These are phyloP conservation scores for Rhodomyrtus psidioides DNA, from an alignment of 441 rosid species.

Conservation along the genomic window DNA sequence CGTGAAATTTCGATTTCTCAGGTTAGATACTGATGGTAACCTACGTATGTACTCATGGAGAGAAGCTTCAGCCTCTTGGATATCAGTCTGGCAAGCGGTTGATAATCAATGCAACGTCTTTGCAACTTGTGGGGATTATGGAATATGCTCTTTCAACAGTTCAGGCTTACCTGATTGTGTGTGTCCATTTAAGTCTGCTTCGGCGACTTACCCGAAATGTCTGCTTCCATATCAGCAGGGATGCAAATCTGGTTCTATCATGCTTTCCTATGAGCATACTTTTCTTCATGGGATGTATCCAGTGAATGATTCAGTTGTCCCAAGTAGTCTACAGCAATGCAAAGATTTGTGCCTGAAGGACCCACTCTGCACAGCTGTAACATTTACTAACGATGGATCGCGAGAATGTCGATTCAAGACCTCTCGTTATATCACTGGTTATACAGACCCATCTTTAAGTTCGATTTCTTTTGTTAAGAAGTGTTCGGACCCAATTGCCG, in stretches of 20 bases:
- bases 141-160: constrained; percentile 45
- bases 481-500: constrained; percentile 64
- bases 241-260: constrained; percentile 27
- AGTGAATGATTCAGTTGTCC: constrained; percentile 29
- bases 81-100: constrained; percentile 83
- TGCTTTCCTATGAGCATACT: constrained; percentile 39
- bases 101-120: constrained; percentile 79
- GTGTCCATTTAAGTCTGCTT: constrained; percentile 36
- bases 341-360: constrained; percentile 36
- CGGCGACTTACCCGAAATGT: constrained; percentile 30
- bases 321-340: constrained; percentile 41
- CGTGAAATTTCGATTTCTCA: constrained; percentile 50
- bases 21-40: constrained; percentile 74
- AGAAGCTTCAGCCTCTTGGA: constrained; percentile 42
- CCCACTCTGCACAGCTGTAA: constrained; percentile 44
- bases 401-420: constrained; percentile 41
- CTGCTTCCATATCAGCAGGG: constrained; percentile 33
- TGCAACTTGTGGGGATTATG: constrained; percentile 66
- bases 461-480: constrained; percentile 60
- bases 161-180: constrained; percentile 40
- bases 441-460: constrained; percentile 47
- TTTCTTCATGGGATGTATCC: constrained; percentile 64
- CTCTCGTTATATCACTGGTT: constrained; percentile 52
- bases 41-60: constrained; percentile 73
- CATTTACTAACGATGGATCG: constrained; percentile 47